Percentiles rank a stretch among this genome's conserved stretches.
Conservation (phyloP, 2,329 filamentous ascomycete species). For the Didymella glomerata region DNA sequence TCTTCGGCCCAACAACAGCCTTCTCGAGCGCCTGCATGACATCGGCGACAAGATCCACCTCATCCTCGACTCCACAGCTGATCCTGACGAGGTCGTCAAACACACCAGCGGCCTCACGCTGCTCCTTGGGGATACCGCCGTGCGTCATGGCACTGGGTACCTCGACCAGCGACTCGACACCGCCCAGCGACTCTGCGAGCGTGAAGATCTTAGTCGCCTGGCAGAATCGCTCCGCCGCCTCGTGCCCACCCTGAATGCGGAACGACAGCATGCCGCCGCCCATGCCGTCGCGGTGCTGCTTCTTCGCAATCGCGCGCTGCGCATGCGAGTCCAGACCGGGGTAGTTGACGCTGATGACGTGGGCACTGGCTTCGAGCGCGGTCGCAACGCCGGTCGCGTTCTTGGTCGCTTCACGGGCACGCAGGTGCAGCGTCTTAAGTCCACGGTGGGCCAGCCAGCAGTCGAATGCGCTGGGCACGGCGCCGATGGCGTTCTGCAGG, state of each 20-base stretch:
- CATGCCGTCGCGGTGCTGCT: conserved; percentile 93
- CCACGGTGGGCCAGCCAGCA: conserved; percentile 98
- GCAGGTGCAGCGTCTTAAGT: conserved; percentile 94
- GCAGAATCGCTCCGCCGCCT: conserved; percentile 91
- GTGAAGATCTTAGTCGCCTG: conserved; percentile 89
- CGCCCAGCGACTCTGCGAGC: conserved; percentile 89
- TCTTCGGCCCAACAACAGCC: conserved; percentile 67
- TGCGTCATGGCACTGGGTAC: conserved; percentile 97
- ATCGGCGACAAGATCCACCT: conserved; percentile 82
- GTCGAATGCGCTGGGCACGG: conserved; percentile 93
- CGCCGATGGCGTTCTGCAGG: conserved; percentile 96
- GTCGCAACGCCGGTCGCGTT: conserved; percentile 82
- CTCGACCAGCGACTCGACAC: conserved; percentile 90
- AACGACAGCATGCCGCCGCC: conserved; percentile 98
- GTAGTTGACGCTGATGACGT: conserved; percentile 93
- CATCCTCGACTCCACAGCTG: conserved; percentile 94
- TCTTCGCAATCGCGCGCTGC: conserved; percentile 82
- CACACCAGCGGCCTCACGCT: conserved; percentile 91
- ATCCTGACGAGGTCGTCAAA: conserved; percentile 93
- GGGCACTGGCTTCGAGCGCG: conserved; percentile 78
- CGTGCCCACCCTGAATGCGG: conserved; percentile 85
- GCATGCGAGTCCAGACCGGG: conserved; percentile 88
- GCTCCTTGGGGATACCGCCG: conserved; percentile 87
- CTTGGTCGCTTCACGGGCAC: conserved; percentile 81
- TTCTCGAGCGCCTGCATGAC: conserved; percentile 82